Evolutionary conservation across 176 grass and related monocot species (phyloP).

Genomic region (Phyllostachys edulis): DNA sequence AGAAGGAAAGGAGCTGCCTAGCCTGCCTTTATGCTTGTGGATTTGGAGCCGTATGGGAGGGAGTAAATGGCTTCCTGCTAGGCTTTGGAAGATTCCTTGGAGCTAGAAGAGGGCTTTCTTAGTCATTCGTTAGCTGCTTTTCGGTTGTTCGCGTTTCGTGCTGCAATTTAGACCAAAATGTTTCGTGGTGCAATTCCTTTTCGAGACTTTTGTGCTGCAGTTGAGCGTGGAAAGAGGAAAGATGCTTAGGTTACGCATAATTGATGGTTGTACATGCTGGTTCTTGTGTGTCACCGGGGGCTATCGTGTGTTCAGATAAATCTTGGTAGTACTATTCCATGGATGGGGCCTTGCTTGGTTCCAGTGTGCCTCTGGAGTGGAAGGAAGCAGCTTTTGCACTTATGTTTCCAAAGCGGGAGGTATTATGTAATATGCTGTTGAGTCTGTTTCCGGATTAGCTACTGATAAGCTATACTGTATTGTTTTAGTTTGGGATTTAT

Average conservation of each 20-base stretch:
- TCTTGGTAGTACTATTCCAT: background rate
- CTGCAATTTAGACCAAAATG: background rate
- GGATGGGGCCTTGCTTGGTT: background rate
- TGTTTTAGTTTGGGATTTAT: background rate
- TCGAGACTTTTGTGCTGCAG: background rate
- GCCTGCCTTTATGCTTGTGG: background rate
- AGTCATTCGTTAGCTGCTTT: background rate
- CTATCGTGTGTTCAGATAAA: background rate
- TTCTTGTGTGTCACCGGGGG: background rate
- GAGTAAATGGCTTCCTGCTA: slow-evolving; percentile 8
- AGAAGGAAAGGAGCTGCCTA: background rate
- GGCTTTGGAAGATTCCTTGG: background rate
- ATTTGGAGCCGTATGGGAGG: background rate
- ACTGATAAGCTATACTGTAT: background rate
- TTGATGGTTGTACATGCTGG: background rate
- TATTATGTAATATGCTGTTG: background rate
- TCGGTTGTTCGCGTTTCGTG: background rate
- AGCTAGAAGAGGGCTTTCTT: background rate
- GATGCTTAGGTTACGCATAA: background rate
- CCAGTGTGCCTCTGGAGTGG: background rate
- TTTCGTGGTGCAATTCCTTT: background rate
- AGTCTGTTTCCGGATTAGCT: background rate
- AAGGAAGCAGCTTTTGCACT: background rate
- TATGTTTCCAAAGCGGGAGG: background rate
- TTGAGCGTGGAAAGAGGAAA: background rate